These are phyloP conservation scores for Candida sonorensis DNA, from an alignment of 805 yeast genomes.

Conservation along the genomic window DNA sequence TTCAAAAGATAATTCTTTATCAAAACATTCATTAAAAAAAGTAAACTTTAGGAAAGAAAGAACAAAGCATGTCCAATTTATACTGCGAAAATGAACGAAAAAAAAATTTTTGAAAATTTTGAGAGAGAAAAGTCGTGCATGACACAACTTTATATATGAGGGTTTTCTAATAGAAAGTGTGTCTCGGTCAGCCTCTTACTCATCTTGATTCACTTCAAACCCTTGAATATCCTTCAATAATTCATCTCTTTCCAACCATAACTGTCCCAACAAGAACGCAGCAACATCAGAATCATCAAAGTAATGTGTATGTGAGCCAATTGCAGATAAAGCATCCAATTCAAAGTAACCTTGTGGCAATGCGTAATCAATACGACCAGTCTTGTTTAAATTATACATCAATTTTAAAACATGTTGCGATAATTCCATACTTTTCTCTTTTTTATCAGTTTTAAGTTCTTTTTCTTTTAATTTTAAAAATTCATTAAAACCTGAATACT, in stretches of 20 bases:
- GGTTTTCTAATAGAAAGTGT: too few species aligned
- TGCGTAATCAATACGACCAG: conserved; percentile 78
- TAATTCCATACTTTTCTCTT: conserved; percentile 16
- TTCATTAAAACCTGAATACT: conserved; percentile 11
- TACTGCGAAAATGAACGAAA: too few species aligned
- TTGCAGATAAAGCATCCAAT: conserved; percentile 69
- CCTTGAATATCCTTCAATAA: neutral
- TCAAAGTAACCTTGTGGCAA: conserved; percentile 76
- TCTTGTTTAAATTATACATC: conserved; percentile 48
- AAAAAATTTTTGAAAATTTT: too few species aligned
- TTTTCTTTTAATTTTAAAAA: neutral
- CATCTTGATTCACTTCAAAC: neutral
- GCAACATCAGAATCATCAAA: conserved; percentile 84
- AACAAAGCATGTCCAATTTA: too few species aligned
- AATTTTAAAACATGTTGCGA: conserved; percentile 24
- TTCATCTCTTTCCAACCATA: conserved; percentile 22
- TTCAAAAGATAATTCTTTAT: too few species aligned
- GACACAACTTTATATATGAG: too few species aligned
- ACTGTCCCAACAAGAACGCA: conserved; percentile 63
- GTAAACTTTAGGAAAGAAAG: too few species aligned
- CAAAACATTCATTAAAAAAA: too few species aligned
- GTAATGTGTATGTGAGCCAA: conserved; percentile 84
- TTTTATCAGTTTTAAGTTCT: conserved; percentile 2
- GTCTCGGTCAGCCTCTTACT: too few species aligned
- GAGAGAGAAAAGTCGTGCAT: too few species aligned